Percentiles rank a stretch among this genome's conserved stretches.
phyloP scores from a whole-genome alignment of 179 eudicot species.

The Gypsophila paniculata region DNA sequence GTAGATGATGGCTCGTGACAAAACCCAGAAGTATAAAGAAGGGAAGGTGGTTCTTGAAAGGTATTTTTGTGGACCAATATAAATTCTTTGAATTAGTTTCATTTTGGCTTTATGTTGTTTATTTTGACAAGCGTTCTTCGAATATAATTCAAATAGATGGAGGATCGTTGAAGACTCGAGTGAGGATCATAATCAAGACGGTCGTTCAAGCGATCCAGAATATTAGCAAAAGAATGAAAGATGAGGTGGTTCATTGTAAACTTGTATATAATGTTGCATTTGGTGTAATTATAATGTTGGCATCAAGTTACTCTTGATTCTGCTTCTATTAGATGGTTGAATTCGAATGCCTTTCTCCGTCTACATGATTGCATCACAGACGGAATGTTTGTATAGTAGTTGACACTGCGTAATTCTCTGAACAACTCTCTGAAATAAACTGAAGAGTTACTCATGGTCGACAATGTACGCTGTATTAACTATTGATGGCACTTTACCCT shows the following conservation, averaged over 20 bases:
- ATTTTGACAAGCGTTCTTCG: not conserved
- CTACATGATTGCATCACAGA: too few relatives aligned
- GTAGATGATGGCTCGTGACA: conserved; percentile 38
- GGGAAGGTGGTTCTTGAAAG: conserved; percentile 42
- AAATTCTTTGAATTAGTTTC: not conserved
- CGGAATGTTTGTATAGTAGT: too few relatives aligned
- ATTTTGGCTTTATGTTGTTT: not conserved
- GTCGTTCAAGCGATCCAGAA: conserved; percentile 35
- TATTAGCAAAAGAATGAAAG: conserved; percentile 25
- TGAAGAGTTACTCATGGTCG: too few relatives aligned
- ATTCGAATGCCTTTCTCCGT: not conserved
- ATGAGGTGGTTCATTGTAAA: not conserved
- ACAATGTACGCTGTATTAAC: too few relatives aligned
- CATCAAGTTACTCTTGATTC: not conserved
- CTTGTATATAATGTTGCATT: conserved; percentile 4
- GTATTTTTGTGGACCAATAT: conserved; percentile 10
- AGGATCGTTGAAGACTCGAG: conserved; percentile 30
- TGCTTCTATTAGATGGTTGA: not conserved
- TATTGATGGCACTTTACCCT: too few relatives aligned
- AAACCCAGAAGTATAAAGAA: conserved; percentile 37
- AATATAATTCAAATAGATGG: conserved; percentile 26
- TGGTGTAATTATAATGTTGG: conserved; percentile 14
- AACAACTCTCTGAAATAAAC: too few relatives aligned
- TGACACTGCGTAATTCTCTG: too few relatives aligned
- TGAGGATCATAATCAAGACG: conserved; percentile 28